Evolutionary conservation across 108 stramenopile genomes (phyloP).

Genomic region (Cylindrotheca closterium): DNA sequence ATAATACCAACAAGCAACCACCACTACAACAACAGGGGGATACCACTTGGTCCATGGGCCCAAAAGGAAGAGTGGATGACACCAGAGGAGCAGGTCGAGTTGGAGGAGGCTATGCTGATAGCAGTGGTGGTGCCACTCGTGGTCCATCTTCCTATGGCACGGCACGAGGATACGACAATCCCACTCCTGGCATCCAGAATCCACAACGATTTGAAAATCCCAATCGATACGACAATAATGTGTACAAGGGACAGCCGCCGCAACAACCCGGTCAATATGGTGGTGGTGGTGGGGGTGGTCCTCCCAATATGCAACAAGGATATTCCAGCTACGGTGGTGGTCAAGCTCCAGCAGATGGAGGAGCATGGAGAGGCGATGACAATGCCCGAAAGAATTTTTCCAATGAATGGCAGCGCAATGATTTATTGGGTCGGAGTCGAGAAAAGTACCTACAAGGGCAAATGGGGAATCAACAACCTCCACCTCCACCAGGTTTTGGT

Average conservation of each 20-base stretch:
- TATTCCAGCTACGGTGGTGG: background rate
- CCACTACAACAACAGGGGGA: no score
- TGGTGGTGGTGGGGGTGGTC: background rate
- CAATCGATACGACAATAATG: background rate
- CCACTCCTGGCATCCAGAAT: no score
- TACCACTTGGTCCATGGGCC: background rate
- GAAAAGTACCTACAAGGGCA: background rate
- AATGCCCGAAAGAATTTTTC: background rate
- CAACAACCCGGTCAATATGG: background rate
- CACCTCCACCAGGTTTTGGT: background rate
- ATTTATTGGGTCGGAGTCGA: background rate
- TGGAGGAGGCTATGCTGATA: no score
- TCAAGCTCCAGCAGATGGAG: background rate
- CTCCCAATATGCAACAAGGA: background rate
- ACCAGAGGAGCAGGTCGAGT: no score
- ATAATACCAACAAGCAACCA: no score
- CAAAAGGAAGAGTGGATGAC: background rate
- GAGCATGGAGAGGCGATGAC: background rate
- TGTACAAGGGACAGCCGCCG: background rate
- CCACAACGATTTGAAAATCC: background rate
- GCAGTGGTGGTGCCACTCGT: no score
- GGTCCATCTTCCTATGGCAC: no score
- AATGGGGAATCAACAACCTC: background rate
- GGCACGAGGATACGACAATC: no score
- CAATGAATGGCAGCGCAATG: background rate